Evolutionary conservation across 306 rosid species (phyloP).

Genomic region (Sindora glabra): DNA sequence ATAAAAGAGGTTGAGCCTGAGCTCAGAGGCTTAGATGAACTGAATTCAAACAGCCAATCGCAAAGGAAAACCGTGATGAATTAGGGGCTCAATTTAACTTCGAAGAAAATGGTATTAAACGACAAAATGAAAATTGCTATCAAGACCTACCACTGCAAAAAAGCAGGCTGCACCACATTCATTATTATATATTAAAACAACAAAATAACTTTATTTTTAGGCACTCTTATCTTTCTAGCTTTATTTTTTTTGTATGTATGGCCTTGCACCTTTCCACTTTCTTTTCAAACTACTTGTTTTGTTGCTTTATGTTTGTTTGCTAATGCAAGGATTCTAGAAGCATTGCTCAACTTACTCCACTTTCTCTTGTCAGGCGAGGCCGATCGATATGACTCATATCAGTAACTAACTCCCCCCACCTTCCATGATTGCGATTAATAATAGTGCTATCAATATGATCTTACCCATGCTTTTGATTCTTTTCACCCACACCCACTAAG

Average conservation of each 20-base stretch:
- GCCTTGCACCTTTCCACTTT: slow-evolving; percentile 20
- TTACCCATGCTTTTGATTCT: background rate
- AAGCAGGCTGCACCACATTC: background rate
- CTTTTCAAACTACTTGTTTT: slow-evolving; percentile 11
- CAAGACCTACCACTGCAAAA: slow-evolving; percentile 3
- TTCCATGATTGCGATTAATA: background rate
- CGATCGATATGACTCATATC: too few species aligned
- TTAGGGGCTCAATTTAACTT: background rate
- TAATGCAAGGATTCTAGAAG: slow-evolving; percentile 25
- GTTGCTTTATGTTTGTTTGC: background rate
- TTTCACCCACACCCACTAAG: background rate
- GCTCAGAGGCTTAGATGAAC: background rate
- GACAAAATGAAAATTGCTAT: background rate
- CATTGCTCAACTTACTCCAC: slow-evolving; percentile 28
- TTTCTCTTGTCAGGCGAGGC: slow-evolving; percentile 25
- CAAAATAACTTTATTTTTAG: too few species aligned
- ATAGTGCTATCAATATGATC: background rate
- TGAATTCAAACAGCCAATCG: background rate
- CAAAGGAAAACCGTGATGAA: background rate
- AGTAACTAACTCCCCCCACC: slow-evolving; percentile 36
- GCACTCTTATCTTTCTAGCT: background rate
- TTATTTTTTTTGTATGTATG: background rate
- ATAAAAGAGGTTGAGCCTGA: background rate
- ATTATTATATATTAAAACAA: too few species aligned
- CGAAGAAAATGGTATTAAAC: background rate